Evolutionary conservation across 352 stramenopile species (phyloP).

Genomic region (Lagenidium sp.): DNA sequence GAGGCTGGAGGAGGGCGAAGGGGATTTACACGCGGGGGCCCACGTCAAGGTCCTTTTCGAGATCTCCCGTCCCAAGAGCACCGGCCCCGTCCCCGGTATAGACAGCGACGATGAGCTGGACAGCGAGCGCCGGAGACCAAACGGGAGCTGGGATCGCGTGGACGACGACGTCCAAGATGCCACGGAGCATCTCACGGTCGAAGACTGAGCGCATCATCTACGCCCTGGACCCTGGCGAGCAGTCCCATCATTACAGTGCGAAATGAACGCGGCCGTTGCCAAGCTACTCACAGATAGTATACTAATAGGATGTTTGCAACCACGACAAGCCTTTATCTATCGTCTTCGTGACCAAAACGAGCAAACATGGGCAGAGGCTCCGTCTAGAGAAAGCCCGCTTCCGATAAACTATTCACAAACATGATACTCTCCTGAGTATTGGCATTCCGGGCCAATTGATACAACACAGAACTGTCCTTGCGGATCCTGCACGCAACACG

Average conservation of each 20-base stretch:
- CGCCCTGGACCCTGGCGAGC: no score
- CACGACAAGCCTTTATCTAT: no score
- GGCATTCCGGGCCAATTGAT: slow-evolving; percentile 76
- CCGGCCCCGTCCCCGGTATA: slow-evolving; percentile 10
- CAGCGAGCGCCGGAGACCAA: not conserved
- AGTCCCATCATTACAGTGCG: no score
- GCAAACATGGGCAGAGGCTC: not conserved
- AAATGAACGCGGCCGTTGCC: no score
- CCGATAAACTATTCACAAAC: slow-evolving; percentile 85
- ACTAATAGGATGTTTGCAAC: no score
- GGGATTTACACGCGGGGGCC: slow-evolving; percentile 23
- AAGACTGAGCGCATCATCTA: no score
- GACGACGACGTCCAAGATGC: slow-evolving; percentile 9
- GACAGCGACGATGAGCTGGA: slow-evolving; percentile 12
- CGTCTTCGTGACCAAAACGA: not conserved
- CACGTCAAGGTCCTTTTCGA: slow-evolving; percentile 51
- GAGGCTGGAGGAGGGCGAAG: slow-evolving; percentile 33
- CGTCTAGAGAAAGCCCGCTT: slow-evolving; percentile 72
- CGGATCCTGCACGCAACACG: slow-evolving; percentile 42
- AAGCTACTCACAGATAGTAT: no score
- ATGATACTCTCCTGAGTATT: slow-evolving; percentile 85
- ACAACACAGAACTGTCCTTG: slow-evolving; percentile 78
- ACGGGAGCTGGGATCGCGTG: not conserved
- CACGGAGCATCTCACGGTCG: slow-evolving; percentile 8
- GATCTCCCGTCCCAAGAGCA: slow-evolving; percentile 22